Evolutionary conservation across 2,329 filamentous ascomycete species (phyloP).

Genomic region (Fusarium floridanum): DNA sequence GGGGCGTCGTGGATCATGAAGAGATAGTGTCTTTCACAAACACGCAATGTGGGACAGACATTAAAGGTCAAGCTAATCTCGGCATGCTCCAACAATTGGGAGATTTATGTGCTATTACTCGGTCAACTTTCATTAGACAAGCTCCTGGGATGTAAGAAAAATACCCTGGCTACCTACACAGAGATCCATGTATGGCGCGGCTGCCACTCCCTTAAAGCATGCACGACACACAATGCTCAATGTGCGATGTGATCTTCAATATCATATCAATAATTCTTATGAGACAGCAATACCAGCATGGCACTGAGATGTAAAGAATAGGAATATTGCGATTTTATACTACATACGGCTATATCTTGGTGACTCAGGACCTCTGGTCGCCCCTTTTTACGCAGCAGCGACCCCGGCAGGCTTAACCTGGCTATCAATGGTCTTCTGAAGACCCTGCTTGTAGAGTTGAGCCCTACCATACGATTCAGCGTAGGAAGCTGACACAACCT

Average conservation of each 20-base stretch:
- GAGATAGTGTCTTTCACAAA: background rate
- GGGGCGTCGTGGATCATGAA: background rate
- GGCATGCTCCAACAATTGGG: no score
- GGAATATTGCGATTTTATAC: background rate
- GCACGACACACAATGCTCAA: background rate
- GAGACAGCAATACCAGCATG: background rate
- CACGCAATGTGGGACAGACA: background rate
- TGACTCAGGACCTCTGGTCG: no score
- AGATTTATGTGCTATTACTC: background rate
- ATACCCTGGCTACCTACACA: background rate
- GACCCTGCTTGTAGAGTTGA: constrained; percentile 50
- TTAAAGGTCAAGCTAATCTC: background rate
- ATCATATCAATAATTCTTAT: background rate
- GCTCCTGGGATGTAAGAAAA: background rate
- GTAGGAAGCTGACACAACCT: constrained; percentile 50
- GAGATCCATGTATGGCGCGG: background rate
- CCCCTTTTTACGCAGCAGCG: background rate
- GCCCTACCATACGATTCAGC: constrained; percentile 51
- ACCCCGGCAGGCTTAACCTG: constrained; percentile 11
- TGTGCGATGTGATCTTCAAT: background rate
- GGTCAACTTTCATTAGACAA: background rate
- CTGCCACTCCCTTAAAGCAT: background rate
- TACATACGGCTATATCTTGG: background rate
- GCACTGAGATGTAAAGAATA: background rate
- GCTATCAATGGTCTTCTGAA: constrained; percentile 27